Evolutionary conservation across 495 filamentous ascomycete genomes (phyloP).

Genomic region (Chaetomium cochliodes): DNA sequence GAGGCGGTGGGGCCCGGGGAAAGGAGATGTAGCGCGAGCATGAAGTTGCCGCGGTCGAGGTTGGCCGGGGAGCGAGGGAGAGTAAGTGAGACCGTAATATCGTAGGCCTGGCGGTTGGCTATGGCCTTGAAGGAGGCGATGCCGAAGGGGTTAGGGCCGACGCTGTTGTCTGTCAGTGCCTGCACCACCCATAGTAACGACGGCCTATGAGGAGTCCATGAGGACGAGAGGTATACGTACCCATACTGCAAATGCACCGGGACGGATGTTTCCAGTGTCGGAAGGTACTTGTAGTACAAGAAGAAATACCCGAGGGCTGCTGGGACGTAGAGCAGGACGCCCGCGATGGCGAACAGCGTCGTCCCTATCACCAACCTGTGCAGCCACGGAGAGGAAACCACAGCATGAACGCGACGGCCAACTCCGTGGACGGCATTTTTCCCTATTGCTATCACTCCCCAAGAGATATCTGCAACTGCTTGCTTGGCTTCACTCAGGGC

Average conservation of each 20-base stretch:
- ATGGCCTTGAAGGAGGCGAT: slow-evolving; percentile 50
- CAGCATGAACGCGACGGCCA: background rate
- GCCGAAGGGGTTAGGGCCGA: slow-evolving; percentile 54
- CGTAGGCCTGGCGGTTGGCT: slow-evolving; percentile 58
- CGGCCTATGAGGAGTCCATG: background rate
- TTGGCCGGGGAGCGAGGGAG: slow-evolving; percentile 63
- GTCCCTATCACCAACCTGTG: slow-evolving; percentile 59
- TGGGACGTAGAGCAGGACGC: slow-evolving; percentile 58
- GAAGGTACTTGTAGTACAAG: slow-evolving; percentile 83
- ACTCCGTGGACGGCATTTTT: background rate
- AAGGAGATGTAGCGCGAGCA: slow-evolving; percentile 75
- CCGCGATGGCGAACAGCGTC: slow-evolving; percentile 60
- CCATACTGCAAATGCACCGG: slow-evolving; percentile 80
- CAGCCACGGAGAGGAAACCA: background rate
- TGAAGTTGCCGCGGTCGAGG: slow-evolving; percentile 77
- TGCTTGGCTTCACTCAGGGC: background rate
- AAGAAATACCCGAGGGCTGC: slow-evolving; percentile 66
- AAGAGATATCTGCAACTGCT: background rate
- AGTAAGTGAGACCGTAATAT: slow-evolving; percentile 57
- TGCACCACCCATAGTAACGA: too few species aligned
- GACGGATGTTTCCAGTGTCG: slow-evolving; percentile 61
- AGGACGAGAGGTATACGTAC: slow-evolving; percentile 41
- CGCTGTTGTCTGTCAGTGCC: slow-evolving; percentile 28
- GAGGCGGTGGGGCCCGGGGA: slow-evolving; percentile 9
- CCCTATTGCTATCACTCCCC: background rate